Evolutionary conservation across 2,329 filamentous ascomycete species (phyloP).

Genomic region (Alternaria angustiovoidea): DNA sequence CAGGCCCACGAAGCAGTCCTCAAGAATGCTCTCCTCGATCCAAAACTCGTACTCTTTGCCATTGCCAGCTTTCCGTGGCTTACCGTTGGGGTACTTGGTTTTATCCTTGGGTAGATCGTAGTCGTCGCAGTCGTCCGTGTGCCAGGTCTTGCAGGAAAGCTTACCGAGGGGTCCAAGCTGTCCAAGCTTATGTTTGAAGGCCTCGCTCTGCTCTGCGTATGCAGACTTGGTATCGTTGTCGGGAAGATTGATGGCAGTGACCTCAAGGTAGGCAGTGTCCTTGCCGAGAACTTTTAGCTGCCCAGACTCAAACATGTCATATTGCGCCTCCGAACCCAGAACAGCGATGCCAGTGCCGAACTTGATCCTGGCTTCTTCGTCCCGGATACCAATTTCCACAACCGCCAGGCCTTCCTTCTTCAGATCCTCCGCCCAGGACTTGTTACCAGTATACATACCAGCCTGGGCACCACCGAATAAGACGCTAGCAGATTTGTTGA

Average conservation of each 20-base stretch:
- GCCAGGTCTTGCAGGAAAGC: constrained; percentile 61
- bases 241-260: constrained; percentile 59
- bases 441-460: constrained; percentile 51
- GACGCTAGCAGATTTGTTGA: constrained; percentile 78
- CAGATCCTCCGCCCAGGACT: constrained; percentile 53
- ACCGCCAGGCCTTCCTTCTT: constrained; percentile 26
- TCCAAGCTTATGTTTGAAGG: constrained; percentile 43
- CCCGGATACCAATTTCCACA: constrained; percentile 51
- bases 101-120: constrained; percentile 50
- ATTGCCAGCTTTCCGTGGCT: constrained; percentile 28
- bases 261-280: constrained; percentile 47
- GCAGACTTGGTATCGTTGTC: constrained; percentile 56
- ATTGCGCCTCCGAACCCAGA: constrained; percentile 54
- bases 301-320: constrained; percentile 42
- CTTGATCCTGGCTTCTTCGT: constrained; percentile 58
- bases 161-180: constrained; percentile 62
- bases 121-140: constrained; percentile 51
- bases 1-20: constrained; percentile 67
- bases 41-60: constrained; percentile 65
- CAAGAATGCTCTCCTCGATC: constrained; percentile 69
- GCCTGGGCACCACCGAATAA: constrained; percentile 68
- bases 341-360: constrained; percentile 61
- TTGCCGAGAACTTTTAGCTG: constrained; percentile 28
- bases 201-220: constrained; percentile 52
- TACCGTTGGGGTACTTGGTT: constrained; percentile 34